These are phyloP conservation scores for Psidium guajava DNA, from an alignment of 345 rosid species.

Conservation along the genomic window DNA sequence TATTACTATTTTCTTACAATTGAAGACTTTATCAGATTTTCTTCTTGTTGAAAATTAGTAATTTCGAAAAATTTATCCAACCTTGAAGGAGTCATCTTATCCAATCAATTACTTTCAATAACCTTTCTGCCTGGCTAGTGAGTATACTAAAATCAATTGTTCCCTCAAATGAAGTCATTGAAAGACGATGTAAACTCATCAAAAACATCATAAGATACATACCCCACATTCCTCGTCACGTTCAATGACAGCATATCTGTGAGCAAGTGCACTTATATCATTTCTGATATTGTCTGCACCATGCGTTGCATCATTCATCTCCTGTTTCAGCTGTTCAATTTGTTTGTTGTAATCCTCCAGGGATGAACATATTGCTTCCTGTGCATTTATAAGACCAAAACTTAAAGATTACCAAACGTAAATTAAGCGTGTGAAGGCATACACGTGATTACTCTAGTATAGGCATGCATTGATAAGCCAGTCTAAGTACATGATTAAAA, in stretches of 20 bases:
- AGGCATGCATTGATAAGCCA: neutral
- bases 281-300: constrained; percentile 99
- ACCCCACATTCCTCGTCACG: constrained; percentile 98
- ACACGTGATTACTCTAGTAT: neutral
- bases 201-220: constrained; percentile 14
- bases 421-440: neutral
- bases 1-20: neutral
- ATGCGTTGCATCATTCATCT: constrained; percentile 99
- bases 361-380: constrained; percentile 98
- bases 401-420: neutral
- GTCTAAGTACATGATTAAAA: neutral
- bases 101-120: neutral
- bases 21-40: neutral
- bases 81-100: neutral
- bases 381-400: constrained; percentile 2
- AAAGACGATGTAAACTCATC: neutral
- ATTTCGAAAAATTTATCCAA: neutral
- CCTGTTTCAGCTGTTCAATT: constrained; percentile 83
- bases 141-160: neutral
- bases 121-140: neutral
- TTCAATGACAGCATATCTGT: constrained; percentile 87
- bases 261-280: constrained; percentile 93
- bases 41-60: neutral
- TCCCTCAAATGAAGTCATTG: neutral
- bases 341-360: constrained; percentile 96